phyloP scores from a whole-genome alignment of 176 grass and related monocot genomes.

The Areca catechu region DNA sequence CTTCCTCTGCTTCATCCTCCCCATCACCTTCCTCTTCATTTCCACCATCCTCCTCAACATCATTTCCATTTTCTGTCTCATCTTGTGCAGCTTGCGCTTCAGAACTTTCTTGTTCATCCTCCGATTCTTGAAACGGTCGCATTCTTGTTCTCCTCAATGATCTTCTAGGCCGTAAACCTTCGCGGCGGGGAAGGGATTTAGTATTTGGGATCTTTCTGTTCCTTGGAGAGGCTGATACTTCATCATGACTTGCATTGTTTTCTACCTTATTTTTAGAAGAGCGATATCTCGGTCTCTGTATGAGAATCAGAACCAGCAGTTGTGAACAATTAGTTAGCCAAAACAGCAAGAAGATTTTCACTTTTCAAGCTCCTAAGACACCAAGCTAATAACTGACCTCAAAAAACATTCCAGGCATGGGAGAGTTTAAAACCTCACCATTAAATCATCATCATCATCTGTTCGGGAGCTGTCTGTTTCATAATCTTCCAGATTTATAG shows the following conservation, averaged over 20 bases:
- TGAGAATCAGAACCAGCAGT: background rate
- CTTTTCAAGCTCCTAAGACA: constrained; percentile 1
- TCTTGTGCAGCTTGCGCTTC: constrained; percentile 49
- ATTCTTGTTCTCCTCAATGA: constrained; percentile 40
- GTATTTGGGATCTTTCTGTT: constrained; percentile 50
- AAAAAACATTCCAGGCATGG: constrained; percentile 3
- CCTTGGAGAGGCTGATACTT: constrained; percentile 32
- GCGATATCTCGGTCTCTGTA: constrained; percentile 66
- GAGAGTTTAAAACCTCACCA: constrained; percentile 46
- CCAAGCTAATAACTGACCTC: constrained; percentile 4
- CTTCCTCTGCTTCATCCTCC: constrained; percentile 81
- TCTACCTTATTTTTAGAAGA: constrained; percentile 74
- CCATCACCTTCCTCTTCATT: constrained; percentile 72
- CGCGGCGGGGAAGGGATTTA: constrained; percentile 65
- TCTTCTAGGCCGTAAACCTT: constrained; percentile 88
- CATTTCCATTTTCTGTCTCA: constrained; percentile 80
- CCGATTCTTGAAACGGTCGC: constrained; percentile 64
- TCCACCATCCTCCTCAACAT: constrained; percentile 66
- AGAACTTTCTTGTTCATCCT: constrained; percentile 76
- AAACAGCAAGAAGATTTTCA: background rate
- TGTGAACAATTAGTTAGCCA: background rate
- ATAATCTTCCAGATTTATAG: constrained; percentile 84
- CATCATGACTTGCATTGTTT: constrained; percentile 39
- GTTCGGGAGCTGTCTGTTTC: constrained; percentile 78
- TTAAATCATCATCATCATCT: constrained; percentile 96